A percentile compares a stretch with the other conserved stretches of the same genome.
Evolutionary conservation across 1,139 yeast genomes (phyloP).

Genomic region (Komagataea norvegica): DNA sequence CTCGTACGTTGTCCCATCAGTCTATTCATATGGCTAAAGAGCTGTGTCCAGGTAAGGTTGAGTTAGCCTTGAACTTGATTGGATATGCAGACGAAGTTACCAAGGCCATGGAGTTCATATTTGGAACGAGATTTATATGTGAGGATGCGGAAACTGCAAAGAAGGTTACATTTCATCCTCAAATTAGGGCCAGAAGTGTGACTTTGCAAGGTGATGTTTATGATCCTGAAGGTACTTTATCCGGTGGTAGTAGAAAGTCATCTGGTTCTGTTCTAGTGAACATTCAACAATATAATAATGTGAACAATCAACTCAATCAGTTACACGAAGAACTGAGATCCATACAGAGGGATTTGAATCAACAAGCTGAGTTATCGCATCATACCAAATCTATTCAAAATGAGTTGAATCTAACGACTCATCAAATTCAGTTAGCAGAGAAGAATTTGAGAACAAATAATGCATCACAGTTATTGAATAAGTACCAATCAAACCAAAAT

Average conservation of each 20-base stretch:
- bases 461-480: constrained; percentile 45
- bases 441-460: constrained; percentile 60
- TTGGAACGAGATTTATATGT: constrained; percentile 85
- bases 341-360: constrained; percentile 39
- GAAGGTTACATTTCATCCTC: constrained; percentile 78
- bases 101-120: constrained; percentile 87
- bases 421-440: constrained; percentile 60
- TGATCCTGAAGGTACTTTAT: constrained; percentile 92
- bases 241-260: constrained; percentile 83
- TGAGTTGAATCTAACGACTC: constrained; percentile 59
- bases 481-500: constrained; percentile 41
- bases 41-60: constrained; percentile 78
- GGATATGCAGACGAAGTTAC: constrained; percentile 66
- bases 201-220: constrained; percentile 92
- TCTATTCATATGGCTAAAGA: constrained; percentile 57
- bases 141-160: constrained; percentile 86
- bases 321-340: constrained; percentile 39
- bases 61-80: constrained; percentile 76
- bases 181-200: constrained; percentile 77
- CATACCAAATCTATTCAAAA: constrained; percentile 59
- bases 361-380: constrained; percentile 44
- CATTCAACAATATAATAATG: constrained; percentile 64
- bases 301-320: constrained; percentile 37
- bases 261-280: constrained; percentile 56
- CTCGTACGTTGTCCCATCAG: constrained; percentile 44